Evolutionary conservation across 2,329 filamentous ascomycete species (phyloP).

Genomic region (Pochonia chlamydosporia): DNA sequence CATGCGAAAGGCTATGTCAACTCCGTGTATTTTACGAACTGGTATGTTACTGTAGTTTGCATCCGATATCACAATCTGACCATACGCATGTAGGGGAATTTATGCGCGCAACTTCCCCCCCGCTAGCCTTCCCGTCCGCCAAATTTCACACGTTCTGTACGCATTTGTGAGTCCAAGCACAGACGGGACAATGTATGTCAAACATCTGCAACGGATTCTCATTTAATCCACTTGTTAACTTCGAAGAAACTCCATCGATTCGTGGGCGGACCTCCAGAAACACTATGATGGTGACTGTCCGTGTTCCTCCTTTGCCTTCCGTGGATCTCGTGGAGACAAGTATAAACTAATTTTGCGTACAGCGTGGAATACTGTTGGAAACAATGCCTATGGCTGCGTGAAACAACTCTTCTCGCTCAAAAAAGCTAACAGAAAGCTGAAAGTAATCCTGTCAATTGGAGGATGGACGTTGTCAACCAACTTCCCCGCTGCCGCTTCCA

Average conservation of each 20-base stretch:
- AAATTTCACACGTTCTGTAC: constrained; percentile 74
- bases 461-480: constrained; percentile 80
- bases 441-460: constrained; percentile 73
- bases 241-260: constrained; percentile 58
- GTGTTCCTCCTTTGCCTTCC: constrained; percentile 9
- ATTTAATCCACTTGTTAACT: background rate
- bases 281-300: constrained; percentile 64
- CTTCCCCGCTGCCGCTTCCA: constrained; percentile 63
- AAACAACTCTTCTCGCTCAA: constrained; percentile 78
- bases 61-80: too few species aligned
- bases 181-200: constrained; percentile 65
- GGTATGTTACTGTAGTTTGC: too few species aligned
- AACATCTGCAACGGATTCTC: background rate
- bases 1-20: too few species aligned
- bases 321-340: background rate
- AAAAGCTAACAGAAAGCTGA: constrained; percentile 69
- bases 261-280: constrained; percentile 65
- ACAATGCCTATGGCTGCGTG: constrained; percentile 73
- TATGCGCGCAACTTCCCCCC: constrained; percentile 72
- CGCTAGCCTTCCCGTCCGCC: constrained; percentile 59
- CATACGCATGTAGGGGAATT: constrained; percentile 63
- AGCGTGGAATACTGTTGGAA: constrained; percentile 57
- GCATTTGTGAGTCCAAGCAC: constrained; percentile 71
- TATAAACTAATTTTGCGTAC: background rate
- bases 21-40: too few species aligned